Evolutionary conservation across 1,139 yeast species (phyloP), one percentile per base, ranked within the genome.

Genomic region (Hyphopichia pseudoburtonii): DNA sequence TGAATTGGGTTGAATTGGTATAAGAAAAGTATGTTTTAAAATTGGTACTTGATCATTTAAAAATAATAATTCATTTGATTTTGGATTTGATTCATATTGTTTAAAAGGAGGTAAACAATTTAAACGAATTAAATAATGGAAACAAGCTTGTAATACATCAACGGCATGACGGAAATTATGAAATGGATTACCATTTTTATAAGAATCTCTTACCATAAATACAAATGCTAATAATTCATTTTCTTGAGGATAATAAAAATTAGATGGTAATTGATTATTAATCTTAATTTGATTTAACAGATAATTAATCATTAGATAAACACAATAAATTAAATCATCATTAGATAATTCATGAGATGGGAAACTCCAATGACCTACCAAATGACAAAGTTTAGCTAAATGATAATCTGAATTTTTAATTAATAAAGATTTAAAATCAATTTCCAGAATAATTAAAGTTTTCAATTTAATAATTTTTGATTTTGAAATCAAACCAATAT

Each of bases 141-240:
- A 84, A 35, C 92, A 80, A 1, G 96, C 96, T 63, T 92, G 98
- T 55, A 90, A 66, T 6, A 92, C 98, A 62, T 92, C 98, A 12
- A 88, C 86, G 0, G 96, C 97, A 62, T 92, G 98, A 48, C 96
- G 78, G 57, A 89, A 92, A 63, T 90, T 90, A 64, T 92, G 98
- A 66, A 90, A 92, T 6, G 92, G 88, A 55, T 90, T 89, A 2
- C 88, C 88, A 48, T 79, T 78, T 53, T 85, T 82, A 58, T 92
- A 92, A 32, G 86, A 77, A 51, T 86, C 86, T 45, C 95, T 76
- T 5, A 83, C 74, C 54, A 78, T 73, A 46, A 79, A 76, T 21
- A 85, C 64, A 46, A 86, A 71, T n/a, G 74, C 74, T 34, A 80
- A 57, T 18, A 85, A 61, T 41, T 70, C 72, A 48, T 74, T 73